These are phyloP conservation scores for Articulospora tetracladia DNA, from an alignment of 495 filamentous ascomycete genomes.

Conservation along the genomic window DNA sequence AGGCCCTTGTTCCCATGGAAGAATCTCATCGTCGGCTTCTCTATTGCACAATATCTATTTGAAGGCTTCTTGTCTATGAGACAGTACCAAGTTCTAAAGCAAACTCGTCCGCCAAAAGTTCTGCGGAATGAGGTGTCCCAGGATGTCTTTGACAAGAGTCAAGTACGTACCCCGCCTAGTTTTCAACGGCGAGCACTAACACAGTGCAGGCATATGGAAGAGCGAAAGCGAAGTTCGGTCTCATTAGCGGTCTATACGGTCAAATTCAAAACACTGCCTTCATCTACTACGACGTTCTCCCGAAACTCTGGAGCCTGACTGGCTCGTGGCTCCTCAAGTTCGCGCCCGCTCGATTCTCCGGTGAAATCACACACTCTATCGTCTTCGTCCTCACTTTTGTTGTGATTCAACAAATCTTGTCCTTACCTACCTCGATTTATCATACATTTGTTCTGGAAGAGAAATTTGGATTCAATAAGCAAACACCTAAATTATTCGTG, in stretches of 20 bases:
- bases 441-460: conserved; percentile 94
- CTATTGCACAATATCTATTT: conserved; percentile 79
- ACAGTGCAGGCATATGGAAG: conserved; percentile 74
- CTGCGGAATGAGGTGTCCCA: conserved; percentile 82
- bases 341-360: conserved; percentile 72
- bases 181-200: neutral
- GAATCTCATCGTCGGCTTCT: conserved; percentile 89
- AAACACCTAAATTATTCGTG: conserved; percentile 83
- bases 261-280: conserved; percentile 82
- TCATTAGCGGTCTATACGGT: conserved; percentile 74
- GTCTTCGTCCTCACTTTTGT: conserved; percentile 88
- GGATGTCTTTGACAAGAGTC: conserved; percentile 90
- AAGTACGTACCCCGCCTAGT: conserved; percentile 43
- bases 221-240: conserved; percentile 86
- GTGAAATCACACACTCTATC: conserved; percentile 91
- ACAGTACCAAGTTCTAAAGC: conserved; percentile 80
- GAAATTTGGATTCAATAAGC: conserved; percentile 98
- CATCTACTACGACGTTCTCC: conserved; percentile 86
- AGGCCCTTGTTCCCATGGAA: conserved; percentile 96
- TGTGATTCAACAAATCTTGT: conserved; percentile 70
- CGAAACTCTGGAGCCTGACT: conserved; percentile 81
- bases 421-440: conserved; percentile 82
- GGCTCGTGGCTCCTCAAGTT: conserved; percentile 70
- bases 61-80: conserved; percentile 81
- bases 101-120: conserved; percentile 75